Base-by-base conservation (phyloP, 2,329 filamentous ascomycete genomes). In the Cladosporium halotolerans region DNA sequence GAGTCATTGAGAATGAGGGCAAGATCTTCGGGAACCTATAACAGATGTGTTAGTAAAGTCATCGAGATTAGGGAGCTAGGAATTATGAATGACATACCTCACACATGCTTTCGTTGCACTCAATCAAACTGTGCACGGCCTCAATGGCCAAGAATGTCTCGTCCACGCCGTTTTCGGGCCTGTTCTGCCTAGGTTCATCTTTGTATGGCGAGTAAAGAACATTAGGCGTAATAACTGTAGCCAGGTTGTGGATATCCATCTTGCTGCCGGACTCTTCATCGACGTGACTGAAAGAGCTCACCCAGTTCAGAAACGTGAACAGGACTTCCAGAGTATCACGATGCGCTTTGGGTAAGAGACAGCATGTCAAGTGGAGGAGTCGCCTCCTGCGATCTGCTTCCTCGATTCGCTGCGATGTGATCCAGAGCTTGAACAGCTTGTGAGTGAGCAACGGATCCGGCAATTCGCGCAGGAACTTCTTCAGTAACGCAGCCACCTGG, bases 191-290 rank as follows among this genome's bases (percentile, higher is more conserved):
- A 6, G 57, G 57, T 6, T 90, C 81, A 56, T 71, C 68, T 45
- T 72, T 71, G 52, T 67, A 77, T 56, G 51, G 51, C 16, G 51
- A 47, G 76, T 82, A 60, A 85, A 88, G 79, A 57, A 99, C 89
- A 64, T 99, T 99, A 0, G 93, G 93, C 4, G 92, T 91, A 70
- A 99, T 96, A 58, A 99, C 93, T 3, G 95, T 97, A 3, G 93
- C 89, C 58, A 99, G 80, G 66, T 99, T 99, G 75, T 95, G 90
- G 50, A 95, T 88, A 68, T 99, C 93, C 93, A 99, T 99, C 78
- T 97, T 96, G 62, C 92, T 96, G 23, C 93, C 93, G 18, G 87
- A 88, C 68, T 99, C 93, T 65, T 99, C 93, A 63, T 99, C 93
- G 11, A 99, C 85, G 66, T 96, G 91, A 58, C 95, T 92, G 76